Evolutionary conservation across 2,329 filamentous ascomycete genomes (phyloP).

Genomic region (Macrophomina pseudophaseolina): DNA sequence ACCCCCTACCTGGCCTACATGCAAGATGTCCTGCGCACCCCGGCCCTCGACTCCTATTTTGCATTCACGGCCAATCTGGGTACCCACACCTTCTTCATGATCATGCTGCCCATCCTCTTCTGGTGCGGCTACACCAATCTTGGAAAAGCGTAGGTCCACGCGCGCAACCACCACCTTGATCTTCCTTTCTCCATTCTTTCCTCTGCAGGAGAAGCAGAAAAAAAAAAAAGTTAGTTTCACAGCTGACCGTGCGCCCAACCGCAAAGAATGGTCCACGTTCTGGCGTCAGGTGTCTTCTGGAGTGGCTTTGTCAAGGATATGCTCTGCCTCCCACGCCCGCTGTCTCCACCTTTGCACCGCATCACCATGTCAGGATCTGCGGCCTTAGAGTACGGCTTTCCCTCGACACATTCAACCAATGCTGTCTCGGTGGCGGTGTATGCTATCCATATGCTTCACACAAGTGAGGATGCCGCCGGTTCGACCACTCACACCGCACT

Average conservation of each 20-base stretch:
- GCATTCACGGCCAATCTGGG: constrained; percentile 94
- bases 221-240: neutral
- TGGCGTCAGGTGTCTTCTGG: constrained; percentile 68
- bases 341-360: constrained; percentile 88
- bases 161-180: constrained; percentile 16
- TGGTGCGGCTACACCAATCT: constrained; percentile 90
- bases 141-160: constrained; percentile 76
- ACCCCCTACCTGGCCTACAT: constrained; percentile 90
- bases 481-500: constrained; percentile 65
- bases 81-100: constrained; percentile 99
- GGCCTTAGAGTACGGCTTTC: constrained; percentile 95
- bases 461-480: constrained; percentile 65
- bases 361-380: constrained; percentile 98
- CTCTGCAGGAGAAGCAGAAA: constrained; percentile 10
- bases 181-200: neutral
- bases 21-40: constrained; percentile 79
- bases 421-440: constrained; percentile 94
- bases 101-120: constrained; percentile 90
- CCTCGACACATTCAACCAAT: constrained; percentile 96
- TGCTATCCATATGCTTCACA: constrained; percentile 71
- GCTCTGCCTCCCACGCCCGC: constrained; percentile 85
- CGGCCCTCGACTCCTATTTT: constrained; percentile 92
- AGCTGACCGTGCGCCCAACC: constrained; percentile 6
- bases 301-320: constrained; percentile 95
- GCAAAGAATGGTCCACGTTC: constrained; percentile 58